A percentile compares a stretch with the other conserved stretches of the same genome.
Conservation (phyloP, 225 moss, liverwort and hornwort species). For the Bryum argenteum region DNA sequence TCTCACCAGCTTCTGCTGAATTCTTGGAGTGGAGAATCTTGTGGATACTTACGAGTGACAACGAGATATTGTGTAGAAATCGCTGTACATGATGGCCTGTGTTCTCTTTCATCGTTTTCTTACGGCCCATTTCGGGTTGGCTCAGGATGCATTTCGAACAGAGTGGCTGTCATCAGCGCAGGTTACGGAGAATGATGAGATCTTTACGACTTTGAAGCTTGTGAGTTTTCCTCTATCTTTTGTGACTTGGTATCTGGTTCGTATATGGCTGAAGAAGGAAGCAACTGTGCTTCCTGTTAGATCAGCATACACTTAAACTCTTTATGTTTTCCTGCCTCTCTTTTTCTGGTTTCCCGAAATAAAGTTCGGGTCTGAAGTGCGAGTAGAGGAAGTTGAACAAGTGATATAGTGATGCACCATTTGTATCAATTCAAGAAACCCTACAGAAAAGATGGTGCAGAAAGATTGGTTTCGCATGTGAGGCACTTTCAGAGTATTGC, state of each 20-base stretch:
- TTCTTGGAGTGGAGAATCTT: neutral
- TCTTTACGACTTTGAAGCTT: constrained; percentile 48
- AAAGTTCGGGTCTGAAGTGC: no score
- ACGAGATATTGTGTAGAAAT: neutral
- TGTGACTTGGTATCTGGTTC: constrained; percentile 10
- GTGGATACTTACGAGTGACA: neutral
- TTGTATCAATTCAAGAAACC: neutral
- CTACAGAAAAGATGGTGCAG: no score
- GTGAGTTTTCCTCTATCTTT: constrained; percentile 35
- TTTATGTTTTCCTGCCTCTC: neutral
- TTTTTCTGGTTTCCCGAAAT: neutral
- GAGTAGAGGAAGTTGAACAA: constrained; percentile 10
- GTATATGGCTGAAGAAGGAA: constrained; percentile 12
- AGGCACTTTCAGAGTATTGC: neutral
- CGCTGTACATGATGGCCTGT: neutral
- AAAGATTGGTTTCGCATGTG: neutral
- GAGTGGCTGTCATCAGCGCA: constrained; percentile 47
- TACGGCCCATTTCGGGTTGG: constrained; percentile 17
- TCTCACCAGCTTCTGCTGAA: no score
- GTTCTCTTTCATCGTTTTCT: neutral
- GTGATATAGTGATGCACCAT: constrained; percentile 2
- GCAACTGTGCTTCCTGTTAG: constrained; percentile 1
- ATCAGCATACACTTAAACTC: no score
- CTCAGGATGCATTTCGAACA: constrained; percentile 52
- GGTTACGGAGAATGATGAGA: constrained; percentile 42